Conservation (phyloP, 1,284 basidiomycete species). For the Ustilago loliicola region DNA sequence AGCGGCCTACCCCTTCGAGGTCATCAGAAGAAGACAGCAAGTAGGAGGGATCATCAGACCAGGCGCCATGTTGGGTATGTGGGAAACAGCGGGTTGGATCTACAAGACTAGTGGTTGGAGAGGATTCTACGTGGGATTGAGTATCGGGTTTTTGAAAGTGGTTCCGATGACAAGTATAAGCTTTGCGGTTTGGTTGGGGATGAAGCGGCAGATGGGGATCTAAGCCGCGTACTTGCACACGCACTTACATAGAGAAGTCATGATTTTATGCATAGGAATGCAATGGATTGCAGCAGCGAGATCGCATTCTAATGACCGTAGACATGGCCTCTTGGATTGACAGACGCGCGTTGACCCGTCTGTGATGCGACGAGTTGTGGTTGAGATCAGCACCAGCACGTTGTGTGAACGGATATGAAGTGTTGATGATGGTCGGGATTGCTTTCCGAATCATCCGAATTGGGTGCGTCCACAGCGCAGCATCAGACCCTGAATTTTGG, state of each 20-base stretch:
- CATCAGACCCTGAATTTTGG: too few species aligned
- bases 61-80: slow-evolving; percentile 62
- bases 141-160: slow-evolving; percentile 95
- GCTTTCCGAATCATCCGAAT: too few species aligned
- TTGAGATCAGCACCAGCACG: background rate
- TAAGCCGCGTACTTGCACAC: slow-evolving; percentile 1
- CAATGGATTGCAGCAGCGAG: background rate
- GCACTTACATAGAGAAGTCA: background rate
- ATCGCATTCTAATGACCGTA: background rate
- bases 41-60: slow-evolving; percentile 77
- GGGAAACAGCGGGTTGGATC: slow-evolving; percentile 73
- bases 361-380: too few species aligned
- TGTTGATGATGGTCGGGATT: too few species aligned
- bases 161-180: slow-evolving; percentile 84
- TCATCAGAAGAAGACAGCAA: slow-evolving; percentile 93
- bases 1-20: slow-evolving; percentile 94
- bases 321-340: background rate
- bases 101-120: slow-evolving; percentile 81
- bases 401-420: background rate
- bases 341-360: too few species aligned
- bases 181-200: slow-evolving; percentile 68
- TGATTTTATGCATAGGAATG: too few species aligned
- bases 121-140: slow-evolving; percentile 93
- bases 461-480: too few species aligned
- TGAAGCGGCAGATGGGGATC: slow-evolving; percentile 69